Evolutionary conservation across 441 rosid species (phyloP), one percentile per base, ranked within the genome.

Genomic region (Populus hybrid): DNA sequence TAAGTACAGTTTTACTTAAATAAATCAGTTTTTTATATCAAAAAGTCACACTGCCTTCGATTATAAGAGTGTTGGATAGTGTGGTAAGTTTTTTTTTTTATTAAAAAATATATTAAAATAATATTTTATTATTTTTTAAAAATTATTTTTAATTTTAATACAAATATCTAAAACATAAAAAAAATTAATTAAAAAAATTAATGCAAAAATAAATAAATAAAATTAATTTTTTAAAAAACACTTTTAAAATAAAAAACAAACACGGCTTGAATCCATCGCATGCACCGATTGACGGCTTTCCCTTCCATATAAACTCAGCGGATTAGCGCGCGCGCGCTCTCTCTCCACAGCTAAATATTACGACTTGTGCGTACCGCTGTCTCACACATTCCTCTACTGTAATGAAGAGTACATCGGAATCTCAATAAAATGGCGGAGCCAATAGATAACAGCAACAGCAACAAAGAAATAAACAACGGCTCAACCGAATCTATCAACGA

Each of bases 371-470:
- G 40, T 18, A 34, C 35, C 35, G 35, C 35, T 34, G 35, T 18
- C 74, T 59, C 64, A 18, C 67, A 10, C 67, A 63, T 63, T 23
- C 50, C 14, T 10, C 23, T 14, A 63, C 63, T 64, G 72, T 32
- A 70, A 83, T 83, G 81, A 79, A 72, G 74, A 21, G 70, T 72
- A 46, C 75, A n/a, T 40, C 10, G 46, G 68, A 21, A 64, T 23
- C 46, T 59, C 81, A 81, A 69, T 75, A 70, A 40, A 82, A 90
- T 88, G 96, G 88, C 88, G 74, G 87, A 70, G 81, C 83, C 72
- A 66, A 24, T n/a, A 72, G 59, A 69, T 30, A 71, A 69, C 75
- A 71, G 75, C 42, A 72, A 67, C n/a, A 68, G 38, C 80, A 20
- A 8, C 53, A 26, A 65, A 36, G 24, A 38, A 38, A 38, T 21